Evolutionary conservation across 495 filamentous ascomycete species (phyloP), one percentile per base, ranked within the genome.

Genomic region (Penicillium pancosmium): DNA sequence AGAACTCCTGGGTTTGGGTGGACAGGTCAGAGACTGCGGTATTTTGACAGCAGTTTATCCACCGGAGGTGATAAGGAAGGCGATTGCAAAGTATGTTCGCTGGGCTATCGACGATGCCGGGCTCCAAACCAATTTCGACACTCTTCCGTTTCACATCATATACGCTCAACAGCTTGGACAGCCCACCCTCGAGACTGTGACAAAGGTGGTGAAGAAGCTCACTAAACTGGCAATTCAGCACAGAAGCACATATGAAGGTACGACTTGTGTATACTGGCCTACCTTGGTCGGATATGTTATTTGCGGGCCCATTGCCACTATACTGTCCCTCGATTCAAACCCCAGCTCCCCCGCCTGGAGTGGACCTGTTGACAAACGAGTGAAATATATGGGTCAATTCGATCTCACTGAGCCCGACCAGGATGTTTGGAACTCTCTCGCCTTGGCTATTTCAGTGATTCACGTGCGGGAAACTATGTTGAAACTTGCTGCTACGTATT

Each of bases 401-500:
- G 75, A 81, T 56, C 64, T 80, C 35, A 64, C 66, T 3, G 71
- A 76, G 15, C 23, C 51, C 0, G 72, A 70, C 3, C 72, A 78
- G 51, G 79, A 81, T 61, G 77, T 80, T 2, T 82, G 80, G 80
- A 77, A 78, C 56, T 77, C 76, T 7, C 66, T 81, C 27, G 74
- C 76, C 1, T 46, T 81, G 31, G 72, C 77, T 1, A 78, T 81
- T 36, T 56, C 68, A 4, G 65, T 79, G 8, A 67, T 76, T 59
- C 64, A 73, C 57, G 66, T 74, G 13, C 66, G 77, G 19, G 69
- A 69, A 19, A 73, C 70, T 25, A 68, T 79, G 68, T 40, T 61
- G 15, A 54, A 66, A n/a, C 63, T 81, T 31, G 60, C 69, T 2
- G n/a, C 52, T 31, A 34, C 25, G 5, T 60, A 66, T 21, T 7